A percentile compares a stretch with the other conserved stretches of the same genome.
Conservation (phyloP, 176 grass and related monocot species). For the Paspalum notatum region DNA sequence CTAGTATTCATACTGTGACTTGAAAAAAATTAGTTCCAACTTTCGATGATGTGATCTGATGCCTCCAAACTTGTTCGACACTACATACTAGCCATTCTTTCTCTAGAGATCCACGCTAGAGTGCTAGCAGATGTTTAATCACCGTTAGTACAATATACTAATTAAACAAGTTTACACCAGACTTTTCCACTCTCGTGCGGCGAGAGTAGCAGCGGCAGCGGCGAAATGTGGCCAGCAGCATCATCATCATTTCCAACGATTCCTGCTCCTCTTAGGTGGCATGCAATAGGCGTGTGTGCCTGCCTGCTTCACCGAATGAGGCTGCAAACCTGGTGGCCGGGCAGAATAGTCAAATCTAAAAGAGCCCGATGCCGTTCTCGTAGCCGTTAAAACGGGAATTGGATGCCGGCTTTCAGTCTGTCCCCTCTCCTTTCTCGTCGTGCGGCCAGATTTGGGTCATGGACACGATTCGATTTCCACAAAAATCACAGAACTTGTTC, state of each 20-base stretch:
- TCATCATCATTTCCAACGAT: slow-evolving; percentile 45
- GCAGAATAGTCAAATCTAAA: slow-evolving; percentile 2
- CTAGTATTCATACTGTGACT: no score
- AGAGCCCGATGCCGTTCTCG: slow-evolving; percentile 2
- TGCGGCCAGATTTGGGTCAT: not conserved
- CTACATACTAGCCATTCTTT: not conserved
- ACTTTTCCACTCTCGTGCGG: not conserved
- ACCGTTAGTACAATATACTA: no score
- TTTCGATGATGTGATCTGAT: not conserved
- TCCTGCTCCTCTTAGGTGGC: not conserved
- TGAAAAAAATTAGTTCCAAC: not conserved
- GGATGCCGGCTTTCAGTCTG: slow-evolving; percentile 38
- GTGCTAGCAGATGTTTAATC: not conserved
- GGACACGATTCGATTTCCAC: slow-evolving; percentile 26
- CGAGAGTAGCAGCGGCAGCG: no score
- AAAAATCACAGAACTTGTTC: not conserved
- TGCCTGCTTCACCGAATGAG: not conserved
- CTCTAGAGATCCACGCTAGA: not conserved
- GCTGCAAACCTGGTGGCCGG: not conserved
- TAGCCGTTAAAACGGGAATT: slow-evolving; percentile 53
- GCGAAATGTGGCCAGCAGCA: slow-evolving; percentile 58
- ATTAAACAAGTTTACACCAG: not conserved
- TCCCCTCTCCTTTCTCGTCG: not conserved
- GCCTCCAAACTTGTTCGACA: not conserved
- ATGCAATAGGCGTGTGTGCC: not conserved